These are phyloP conservation scores for Kazachstania sp. DNA, from an alignment of 1,139 yeast species.

Conservation along the genomic window DNA sequence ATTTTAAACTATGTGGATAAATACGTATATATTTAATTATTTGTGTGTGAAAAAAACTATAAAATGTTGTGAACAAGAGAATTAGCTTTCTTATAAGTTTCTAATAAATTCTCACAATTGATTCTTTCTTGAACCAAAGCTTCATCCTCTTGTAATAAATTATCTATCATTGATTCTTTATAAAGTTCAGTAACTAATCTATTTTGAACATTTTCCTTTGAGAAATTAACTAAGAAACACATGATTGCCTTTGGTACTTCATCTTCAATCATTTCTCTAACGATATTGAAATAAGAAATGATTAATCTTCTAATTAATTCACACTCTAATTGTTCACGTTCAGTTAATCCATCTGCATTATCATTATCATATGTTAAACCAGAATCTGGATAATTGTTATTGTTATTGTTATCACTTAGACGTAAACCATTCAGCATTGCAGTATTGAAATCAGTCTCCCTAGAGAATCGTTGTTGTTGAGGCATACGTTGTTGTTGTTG, in stretches of 20 bases:
- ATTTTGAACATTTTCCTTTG: conserved; percentile 83
- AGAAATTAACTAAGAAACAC: conserved; percentile 86
- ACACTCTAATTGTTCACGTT: conserved; percentile 89
- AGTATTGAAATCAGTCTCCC: conserved; percentile 9
- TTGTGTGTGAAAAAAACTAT: conserved; percentile 29
- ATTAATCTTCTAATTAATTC: conserved; percentile 87
- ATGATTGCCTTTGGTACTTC: conserved; percentile 97
- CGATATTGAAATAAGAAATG: conserved; percentile 81
- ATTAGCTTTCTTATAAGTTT: conserved; percentile 86
- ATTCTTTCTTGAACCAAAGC: conserved; percentile 82
- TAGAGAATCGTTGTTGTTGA: neutral
- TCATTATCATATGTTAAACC: neutral
- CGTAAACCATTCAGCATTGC: conserved; percentile 19
- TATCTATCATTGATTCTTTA: conserved; percentile 77
- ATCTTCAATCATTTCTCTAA: conserved; percentile 91
- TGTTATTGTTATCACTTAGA: conserved; percentile 8
- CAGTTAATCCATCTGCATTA: conserved; percentile 40
- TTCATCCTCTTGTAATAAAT: conserved; percentile 82
- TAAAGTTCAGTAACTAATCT: conserved; percentile 85
- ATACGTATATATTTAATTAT: neutral
- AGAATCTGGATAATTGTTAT: neutral
- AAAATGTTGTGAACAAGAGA: conserved; percentile 82
- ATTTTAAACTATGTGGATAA: no score
- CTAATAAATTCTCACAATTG: conserved; percentile 73
- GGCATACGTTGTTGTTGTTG: conserved; percentile 6